A percentile compares a stretch with the other conserved stretches of the same genome.
These are phyloP conservation scores for Solanum rostratum DNA, from an alignment of 257 asterid species.

Conservation along the genomic window DNA sequence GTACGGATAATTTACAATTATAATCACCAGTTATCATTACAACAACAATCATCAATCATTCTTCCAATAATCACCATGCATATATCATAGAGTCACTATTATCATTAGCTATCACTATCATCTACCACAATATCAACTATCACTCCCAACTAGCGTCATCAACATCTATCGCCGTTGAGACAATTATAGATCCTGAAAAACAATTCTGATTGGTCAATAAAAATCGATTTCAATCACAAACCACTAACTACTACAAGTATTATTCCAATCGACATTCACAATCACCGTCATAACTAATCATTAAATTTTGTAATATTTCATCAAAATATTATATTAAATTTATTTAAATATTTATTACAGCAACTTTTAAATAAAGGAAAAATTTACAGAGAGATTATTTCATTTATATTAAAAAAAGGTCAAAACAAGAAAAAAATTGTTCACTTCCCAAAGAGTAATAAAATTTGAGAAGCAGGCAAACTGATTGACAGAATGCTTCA, in stretches of 20 bases:
- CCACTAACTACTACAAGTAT: background rate
- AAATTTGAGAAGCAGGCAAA: background rate
- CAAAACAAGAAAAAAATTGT: no score
- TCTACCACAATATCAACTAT: background rate
- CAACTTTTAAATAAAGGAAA: no score
- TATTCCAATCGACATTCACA: background rate
- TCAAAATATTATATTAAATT: background rate
- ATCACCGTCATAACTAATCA: background rate
- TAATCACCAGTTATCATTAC: background rate
- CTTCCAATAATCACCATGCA: background rate
- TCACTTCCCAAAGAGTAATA: no score
- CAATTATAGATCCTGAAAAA: no score
- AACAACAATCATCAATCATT: background rate
- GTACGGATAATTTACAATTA: background rate
- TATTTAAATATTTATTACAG: background rate
- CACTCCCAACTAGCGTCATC: background rate
- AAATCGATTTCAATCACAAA: no score
- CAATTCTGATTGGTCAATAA: no score
- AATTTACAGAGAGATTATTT: no score
- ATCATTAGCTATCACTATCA: background rate
- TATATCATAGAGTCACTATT: background rate
- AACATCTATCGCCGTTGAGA: background rate
- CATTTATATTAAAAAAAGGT: no score
- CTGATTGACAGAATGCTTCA: conserved; percentile 31
- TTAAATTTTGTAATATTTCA: background rate